Conservation (phyloP, 1,284 basidiomycete species). For the Fomitopsis pinicola region DNA sequence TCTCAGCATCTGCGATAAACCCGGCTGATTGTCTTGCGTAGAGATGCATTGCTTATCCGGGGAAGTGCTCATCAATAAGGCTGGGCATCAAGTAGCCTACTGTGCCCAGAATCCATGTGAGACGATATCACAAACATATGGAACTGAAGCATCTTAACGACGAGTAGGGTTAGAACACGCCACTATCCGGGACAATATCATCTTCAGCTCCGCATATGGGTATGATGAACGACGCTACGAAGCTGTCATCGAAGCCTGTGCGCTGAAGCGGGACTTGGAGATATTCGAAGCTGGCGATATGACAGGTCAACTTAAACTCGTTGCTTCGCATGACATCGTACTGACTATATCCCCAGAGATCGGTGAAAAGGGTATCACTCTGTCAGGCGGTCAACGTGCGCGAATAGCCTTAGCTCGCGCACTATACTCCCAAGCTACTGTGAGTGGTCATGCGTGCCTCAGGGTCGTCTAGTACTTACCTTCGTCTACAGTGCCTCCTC, state of each 20-base stretch:
- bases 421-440: conserved; percentile 59
- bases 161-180: conserved; percentile 63
- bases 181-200: conserved; percentile 77
- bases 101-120: conserved; percentile 66
- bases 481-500: conserved; percentile 54
- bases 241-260: conserved; percentile 76
- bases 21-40: conserved; percentile 18
- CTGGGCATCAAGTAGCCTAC: conserved; percentile 56
- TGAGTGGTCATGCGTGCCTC: conserved; percentile 21
- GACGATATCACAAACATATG: conserved; percentile 12
- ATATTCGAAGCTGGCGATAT: conserved; percentile 79
- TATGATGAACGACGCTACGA: conserved; percentile 71
- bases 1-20: background rate
- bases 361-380: conserved; percentile 74
- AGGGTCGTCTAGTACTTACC: conserved; percentile 4
- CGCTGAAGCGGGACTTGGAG: conserved; percentile 68
- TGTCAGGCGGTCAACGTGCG: conserved; percentile 81
- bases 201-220: conserved; percentile 68
- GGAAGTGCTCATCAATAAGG: conserved; percentile 58
- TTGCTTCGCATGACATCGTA: background rate
- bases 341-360: conserved; percentile 42
- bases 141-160: background rate
- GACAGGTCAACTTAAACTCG: conserved; percentile 46
- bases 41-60: conserved; percentile 71
- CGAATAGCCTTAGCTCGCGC: conserved; percentile 68